Conservation (phyloP, 2,329 filamentous ascomycete genomes). For the Penicillium sp. region DNA sequence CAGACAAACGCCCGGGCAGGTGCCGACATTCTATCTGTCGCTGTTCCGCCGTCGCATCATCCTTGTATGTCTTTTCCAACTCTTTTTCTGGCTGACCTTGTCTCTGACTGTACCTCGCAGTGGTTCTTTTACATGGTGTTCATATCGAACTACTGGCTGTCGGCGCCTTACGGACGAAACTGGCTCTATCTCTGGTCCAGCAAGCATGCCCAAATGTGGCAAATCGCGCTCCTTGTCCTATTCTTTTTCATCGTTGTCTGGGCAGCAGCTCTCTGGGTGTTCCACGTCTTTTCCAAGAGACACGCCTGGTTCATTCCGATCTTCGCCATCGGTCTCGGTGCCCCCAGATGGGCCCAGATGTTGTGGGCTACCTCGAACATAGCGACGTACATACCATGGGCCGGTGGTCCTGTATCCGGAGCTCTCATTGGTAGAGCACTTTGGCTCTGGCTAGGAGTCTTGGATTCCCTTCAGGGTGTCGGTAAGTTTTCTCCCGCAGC, state of each 20-base stretch:
- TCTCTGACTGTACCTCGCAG: neutral
- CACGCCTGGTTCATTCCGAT: slow-evolving; percentile 69
- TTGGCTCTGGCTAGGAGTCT: slow-evolving; percentile 68
- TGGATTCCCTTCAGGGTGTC: slow-evolving; percentile 66
- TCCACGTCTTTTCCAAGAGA: slow-evolving; percentile 57
- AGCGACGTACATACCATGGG: slow-evolving; percentile 62
- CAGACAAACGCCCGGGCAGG: slow-evolving; percentile 57
- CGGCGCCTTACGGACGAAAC: slow-evolving; percentile 60
- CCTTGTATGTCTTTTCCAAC: slow-evolving; percentile 38
- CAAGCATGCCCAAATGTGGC: slow-evolving; percentile 57
- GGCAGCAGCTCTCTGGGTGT: slow-evolving; percentile 48
- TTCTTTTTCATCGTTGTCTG: slow-evolving; percentile 59
- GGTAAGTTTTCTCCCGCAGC: slow-evolving; percentile 25
- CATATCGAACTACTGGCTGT: slow-evolving; percentile 63
- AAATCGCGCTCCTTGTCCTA: slow-evolving; percentile 54
- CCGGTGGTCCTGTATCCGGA: slow-evolving; percentile 54
- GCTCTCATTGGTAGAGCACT: slow-evolving; percentile 59
- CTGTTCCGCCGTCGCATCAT: slow-evolving; percentile 57
- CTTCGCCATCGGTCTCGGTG: slow-evolving; percentile 65
- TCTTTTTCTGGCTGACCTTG: neutral
- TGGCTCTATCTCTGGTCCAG: slow-evolving; percentile 61
- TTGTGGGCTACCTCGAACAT: slow-evolving; percentile 64
- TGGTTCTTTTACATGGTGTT: slow-evolving; percentile 63
- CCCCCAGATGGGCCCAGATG: slow-evolving; percentile 68
- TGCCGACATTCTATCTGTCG: slow-evolving; percentile 60